These are phyloP conservation scores for Cystofilobasidium ferigula DNA, from an alignment of 768 basidiomycete species.

Conservation along the genomic window DNA sequence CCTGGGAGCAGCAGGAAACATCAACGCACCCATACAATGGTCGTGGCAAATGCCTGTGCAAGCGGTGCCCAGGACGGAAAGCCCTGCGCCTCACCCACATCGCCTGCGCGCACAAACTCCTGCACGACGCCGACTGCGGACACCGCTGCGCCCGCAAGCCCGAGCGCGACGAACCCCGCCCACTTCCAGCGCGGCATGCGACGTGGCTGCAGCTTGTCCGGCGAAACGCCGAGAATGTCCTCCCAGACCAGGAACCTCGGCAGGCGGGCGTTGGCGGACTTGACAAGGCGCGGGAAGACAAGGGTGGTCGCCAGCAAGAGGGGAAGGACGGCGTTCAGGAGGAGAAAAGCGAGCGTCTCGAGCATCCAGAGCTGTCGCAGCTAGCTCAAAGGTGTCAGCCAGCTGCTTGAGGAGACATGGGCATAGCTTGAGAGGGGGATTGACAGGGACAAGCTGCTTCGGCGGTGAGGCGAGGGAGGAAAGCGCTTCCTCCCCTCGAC, in stretches of 20 bases:
- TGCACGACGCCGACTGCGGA: not conserved
- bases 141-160: not conserved
- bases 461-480: not conserved
- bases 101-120: too few relatives aligned
- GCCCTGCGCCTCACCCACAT: too few relatives aligned
- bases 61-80: too few relatives aligned
- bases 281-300: not conserved
- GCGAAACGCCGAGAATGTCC: not conserved
- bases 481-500: not conserved
- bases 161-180: not conserved
- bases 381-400: not conserved
- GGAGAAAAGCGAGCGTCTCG: not conserved
- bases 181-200: not conserved
- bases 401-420: not conserved
- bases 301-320: not conserved
- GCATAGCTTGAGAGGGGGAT: not conserved
- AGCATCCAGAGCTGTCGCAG: not conserved
- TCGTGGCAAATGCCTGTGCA: too few relatives aligned
- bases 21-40: conserved; percentile 1
- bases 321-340: not conserved
- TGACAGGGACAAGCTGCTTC: not conserved
- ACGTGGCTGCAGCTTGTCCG: not conserved
- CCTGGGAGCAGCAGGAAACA: too few relatives aligned
- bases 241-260: not conserved
- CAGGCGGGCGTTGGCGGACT: not conserved